Conservation (phyloP, 2,329 filamentous ascomycete genomes). For the Metarhizium robertsii region DNA sequence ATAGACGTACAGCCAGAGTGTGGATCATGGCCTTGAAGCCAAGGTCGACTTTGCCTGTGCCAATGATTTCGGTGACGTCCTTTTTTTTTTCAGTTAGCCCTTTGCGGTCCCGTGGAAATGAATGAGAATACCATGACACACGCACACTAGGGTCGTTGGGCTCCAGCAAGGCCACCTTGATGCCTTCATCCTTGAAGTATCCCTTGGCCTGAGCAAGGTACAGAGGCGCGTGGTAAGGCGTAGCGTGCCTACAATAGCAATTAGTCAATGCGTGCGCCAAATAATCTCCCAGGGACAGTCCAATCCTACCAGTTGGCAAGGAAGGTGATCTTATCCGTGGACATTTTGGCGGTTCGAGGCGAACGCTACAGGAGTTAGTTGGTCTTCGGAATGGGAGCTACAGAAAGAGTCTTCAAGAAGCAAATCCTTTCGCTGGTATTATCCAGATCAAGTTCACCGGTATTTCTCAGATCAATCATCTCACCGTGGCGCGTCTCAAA, state of each 20-base stretch:
- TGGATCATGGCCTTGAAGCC: conserved; percentile 83
- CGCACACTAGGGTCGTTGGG: conserved; percentile 65
- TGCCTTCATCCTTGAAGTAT: conserved; percentile 65
- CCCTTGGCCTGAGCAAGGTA: conserved; percentile 70
- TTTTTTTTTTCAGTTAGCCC: conserved; percentile 14
- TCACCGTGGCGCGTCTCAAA: conserved; percentile 7
- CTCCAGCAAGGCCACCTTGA: conserved; percentile 69
- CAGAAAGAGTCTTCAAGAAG: conserved; percentile 44
- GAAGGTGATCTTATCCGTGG: conserved; percentile 79
- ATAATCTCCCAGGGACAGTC: conserved; percentile 10
- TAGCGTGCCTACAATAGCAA: conserved; percentile 54
- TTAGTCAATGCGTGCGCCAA: background rate
- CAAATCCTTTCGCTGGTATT: conserved; percentile 85
- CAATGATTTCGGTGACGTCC: conserved; percentile 77
- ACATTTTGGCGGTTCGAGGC: conserved; percentile 49
- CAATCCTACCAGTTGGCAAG: conserved; percentile 65
- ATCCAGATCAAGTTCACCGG: conserved; percentile 80
- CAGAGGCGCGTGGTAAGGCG: conserved; percentile 69
- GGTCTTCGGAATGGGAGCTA: conserved; percentile 21
- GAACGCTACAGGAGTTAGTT: conserved; percentile 39
- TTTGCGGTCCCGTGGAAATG: background rate
- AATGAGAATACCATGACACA: too few species aligned
- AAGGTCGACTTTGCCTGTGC: conserved; percentile 65
- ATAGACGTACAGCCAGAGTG: conserved; percentile 53
- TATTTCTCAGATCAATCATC: conserved; percentile 59